Percentiles rank a stretch among this genome's conserved stretches.
Evolutionary conservation across 2,329 filamentous ascomycete genomes (phyloP).

Genomic region (Fusarium euwallaceae): DNA sequence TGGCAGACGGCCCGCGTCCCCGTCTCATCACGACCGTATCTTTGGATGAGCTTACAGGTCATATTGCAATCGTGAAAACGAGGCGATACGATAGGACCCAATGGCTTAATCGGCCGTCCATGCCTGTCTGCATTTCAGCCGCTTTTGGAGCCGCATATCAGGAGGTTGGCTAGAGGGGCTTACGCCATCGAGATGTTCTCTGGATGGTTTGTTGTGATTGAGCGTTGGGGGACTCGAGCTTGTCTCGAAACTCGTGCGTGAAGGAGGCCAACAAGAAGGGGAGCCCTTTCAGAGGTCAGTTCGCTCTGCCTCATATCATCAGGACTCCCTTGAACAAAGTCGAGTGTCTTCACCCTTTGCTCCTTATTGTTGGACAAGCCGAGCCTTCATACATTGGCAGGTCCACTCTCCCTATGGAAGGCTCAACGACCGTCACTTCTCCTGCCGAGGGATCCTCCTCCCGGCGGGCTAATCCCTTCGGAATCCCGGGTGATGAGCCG

Average conservation of each 20-base stretch:
- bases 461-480: slow-evolving; percentile 21
- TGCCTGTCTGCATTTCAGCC: slow-evolving; percentile 21
- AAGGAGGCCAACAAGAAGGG: not conserved
- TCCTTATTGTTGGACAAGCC: slow-evolving; percentile 27
- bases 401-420: slow-evolving; percentile 36
- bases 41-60: not conserved
- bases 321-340: slow-evolving; percentile 12
- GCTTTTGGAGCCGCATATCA: slow-evolving; percentile 22
- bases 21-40: not conserved
- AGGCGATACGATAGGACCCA: slow-evolving; percentile 9
- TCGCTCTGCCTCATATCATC: slow-evolving; percentile 6
- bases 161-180: not conserved
- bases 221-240: not conserved
- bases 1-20: slow-evolving; percentile 3
- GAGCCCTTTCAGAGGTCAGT: slow-evolving; percentile 4
- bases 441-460: slow-evolving; percentile 24
- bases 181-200: slow-evolving; percentile 12
- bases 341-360: slow-evolving; percentile 4
- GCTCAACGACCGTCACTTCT: slow-evolving; percentile 28
- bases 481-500: slow-evolving; percentile 28
- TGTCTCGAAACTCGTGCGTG: not conserved
- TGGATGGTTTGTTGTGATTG: slow-evolving; percentile 4
- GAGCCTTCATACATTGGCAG: slow-evolving; percentile 21
- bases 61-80: slow-evolving; percentile 2
- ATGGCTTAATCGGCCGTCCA: slow-evolving; percentile 18